A percentile compares a stretch with the other conserved stretches of the same genome.
These are phyloP conservation scores for Triticum turgidum DNA, from an alignment of 176 grass and related monocot species.

Conservation along the genomic window DNA sequence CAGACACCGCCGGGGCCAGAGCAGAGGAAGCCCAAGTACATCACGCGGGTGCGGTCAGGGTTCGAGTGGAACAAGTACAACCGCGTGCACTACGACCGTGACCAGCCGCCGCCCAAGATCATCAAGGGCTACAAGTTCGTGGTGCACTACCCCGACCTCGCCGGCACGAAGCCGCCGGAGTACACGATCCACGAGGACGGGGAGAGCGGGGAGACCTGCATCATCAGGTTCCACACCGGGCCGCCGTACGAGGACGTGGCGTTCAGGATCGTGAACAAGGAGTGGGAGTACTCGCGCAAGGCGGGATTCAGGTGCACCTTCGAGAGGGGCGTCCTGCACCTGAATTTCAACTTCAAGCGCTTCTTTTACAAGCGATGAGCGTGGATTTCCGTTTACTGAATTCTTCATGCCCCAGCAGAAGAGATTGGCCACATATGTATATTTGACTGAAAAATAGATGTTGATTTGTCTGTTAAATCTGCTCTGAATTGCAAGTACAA, in stretches of 20 bases:
- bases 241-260: slow-evolving; percentile 44
- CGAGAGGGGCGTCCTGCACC: slow-evolving; percentile 22
- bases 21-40: slow-evolving; percentile 38
- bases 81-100: slow-evolving; percentile 37
- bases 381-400: not conserved
- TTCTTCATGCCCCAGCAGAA: not conserved
- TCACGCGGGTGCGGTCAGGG: slow-evolving; percentile 30
- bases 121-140: slow-evolving; percentile 46
- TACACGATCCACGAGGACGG: slow-evolving; percentile 36
- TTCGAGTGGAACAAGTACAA: slow-evolving; percentile 56
- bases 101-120: slow-evolving; percentile 33
- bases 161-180: not conserved
- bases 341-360: slow-evolving; percentile 40
- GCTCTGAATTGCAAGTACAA: not conserved
- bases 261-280: slow-evolving; percentile 47
- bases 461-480: not conserved
- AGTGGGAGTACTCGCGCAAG: slow-evolving; percentile 43
- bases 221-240: slow-evolving; percentile 38
- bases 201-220: slow-evolving; percentile 28
- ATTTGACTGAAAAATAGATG: not conserved
- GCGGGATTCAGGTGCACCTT: slow-evolving; percentile 43
- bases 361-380: slow-evolving; percentile 41
- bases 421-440: not conserved
- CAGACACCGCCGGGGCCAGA: not conserved
- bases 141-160: slow-evolving; percentile 40